These are phyloP conservation scores for Penicillium vulpinum DNA, from an alignment of 2,329 filamentous ascomycete genomes.

Conservation along the genomic window DNA sequence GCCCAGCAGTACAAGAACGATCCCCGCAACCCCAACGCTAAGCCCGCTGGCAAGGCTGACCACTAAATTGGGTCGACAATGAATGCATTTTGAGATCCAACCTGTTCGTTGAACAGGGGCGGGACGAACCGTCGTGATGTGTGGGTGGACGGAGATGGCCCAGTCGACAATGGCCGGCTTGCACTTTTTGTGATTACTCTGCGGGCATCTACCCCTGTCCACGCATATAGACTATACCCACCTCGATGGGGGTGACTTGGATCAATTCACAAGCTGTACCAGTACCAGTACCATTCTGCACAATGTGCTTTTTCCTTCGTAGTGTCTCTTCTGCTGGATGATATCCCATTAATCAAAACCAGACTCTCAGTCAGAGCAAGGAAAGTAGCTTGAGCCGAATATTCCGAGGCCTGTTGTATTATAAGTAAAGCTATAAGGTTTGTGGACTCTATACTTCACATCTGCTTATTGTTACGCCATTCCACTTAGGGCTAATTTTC, in stretches of 20 bases:
- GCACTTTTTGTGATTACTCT: slow-evolving; percentile 26
- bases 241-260: slow-evolving; percentile 31
- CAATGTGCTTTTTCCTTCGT: background rate
- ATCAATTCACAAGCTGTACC: slow-evolving; percentile 44
- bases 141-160: slow-evolving; percentile 20
- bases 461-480: background rate
- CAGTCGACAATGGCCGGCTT: slow-evolving; percentile 22
- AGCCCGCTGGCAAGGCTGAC: slow-evolving; percentile 31
- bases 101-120: slow-evolving; percentile 10
- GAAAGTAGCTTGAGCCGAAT: background rate
- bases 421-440: background rate
- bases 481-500: background rate
- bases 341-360: too few relatives aligned
- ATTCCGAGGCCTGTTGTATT: background rate
- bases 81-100: slow-evolving; percentile 21
- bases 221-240: slow-evolving; percentile 42
- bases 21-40: slow-evolving; percentile 68
- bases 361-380: background rate
- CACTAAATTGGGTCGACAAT: slow-evolving; percentile 34
- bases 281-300: slow-evolving; percentile 35
- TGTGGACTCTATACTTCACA: background rate
- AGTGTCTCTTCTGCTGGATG: background rate
- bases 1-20: slow-evolving; percentile 97
- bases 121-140: slow-evolving; percentile 15
- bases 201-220: slow-evolving; percentile 37